A percentile compares a stretch with the other conserved stretches of the same genome.
These are phyloP conservation scores for Lactifluus echinatus DNA, from an alignment of 768 basidiomycete species.

Conservation along the genomic window DNA sequence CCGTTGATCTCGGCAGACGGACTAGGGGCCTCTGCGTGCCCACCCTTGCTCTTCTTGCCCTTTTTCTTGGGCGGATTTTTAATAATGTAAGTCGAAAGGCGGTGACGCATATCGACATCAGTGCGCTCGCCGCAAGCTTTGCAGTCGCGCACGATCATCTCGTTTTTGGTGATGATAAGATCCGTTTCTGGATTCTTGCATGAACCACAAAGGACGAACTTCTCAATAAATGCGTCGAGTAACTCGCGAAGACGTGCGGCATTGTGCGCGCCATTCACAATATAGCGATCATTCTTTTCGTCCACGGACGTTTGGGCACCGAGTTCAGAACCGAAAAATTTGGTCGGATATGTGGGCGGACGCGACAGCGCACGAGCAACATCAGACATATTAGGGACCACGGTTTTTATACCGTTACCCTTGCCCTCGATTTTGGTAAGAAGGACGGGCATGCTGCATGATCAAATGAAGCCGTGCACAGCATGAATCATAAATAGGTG, in stretches of 20 bases:
- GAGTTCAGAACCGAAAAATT: slow-evolving; percentile 98
- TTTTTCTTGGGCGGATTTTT: slow-evolving; percentile 93
- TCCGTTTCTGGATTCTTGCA: slow-evolving; percentile 99
- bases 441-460: slow-evolving; percentile 84
- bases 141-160: slow-evolving; percentile 92
- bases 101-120: slow-evolving; percentile 92
- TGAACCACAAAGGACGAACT: slow-evolving; percentile 92
- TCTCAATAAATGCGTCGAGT: slow-evolving; percentile 94
- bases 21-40: slow-evolving; percentile 43
- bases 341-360: slow-evolving; percentile 93
- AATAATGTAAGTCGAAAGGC: slow-evolving; percentile 90
- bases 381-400: slow-evolving; percentile 97
- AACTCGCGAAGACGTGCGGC: slow-evolving; percentile 88
- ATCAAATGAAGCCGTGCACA: background rate
- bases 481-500: background rate
- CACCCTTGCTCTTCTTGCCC: slow-evolving; percentile 57
- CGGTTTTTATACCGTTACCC: slow-evolving; percentile 99
- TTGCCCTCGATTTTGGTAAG: slow-evolving; percentile 97
- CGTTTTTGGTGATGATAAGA: slow-evolving; percentile 79
- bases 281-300: slow-evolving; percentile 95
- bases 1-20: slow-evolving; percentile 31
- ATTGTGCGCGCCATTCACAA: slow-evolving; percentile 96
- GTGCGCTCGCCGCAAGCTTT: slow-evolving; percentile 96
- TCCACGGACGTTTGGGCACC: slow-evolving; percentile 96
- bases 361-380: slow-evolving; percentile 92